Conservation (phyloP, 2,329 filamentous ascomycete species). For the Aureobasidium sp. region DNA sequence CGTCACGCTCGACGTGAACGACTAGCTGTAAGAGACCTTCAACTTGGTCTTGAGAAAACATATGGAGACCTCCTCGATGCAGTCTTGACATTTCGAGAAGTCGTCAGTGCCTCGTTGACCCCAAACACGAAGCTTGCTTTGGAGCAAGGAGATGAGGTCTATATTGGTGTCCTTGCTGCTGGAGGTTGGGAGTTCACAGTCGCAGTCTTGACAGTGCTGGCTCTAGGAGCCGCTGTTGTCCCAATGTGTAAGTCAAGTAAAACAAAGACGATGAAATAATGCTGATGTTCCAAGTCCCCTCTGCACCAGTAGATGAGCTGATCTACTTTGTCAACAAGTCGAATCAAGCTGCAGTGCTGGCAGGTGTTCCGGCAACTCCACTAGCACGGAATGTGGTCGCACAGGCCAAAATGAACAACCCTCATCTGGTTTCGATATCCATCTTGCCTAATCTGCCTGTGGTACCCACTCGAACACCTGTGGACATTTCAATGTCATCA, state of each 20-base stretch:
- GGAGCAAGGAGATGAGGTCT: constrained; percentile 33
- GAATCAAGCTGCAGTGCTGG: constrained; percentile 32
- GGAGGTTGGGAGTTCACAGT: constrained; percentile 44
- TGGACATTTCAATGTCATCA: constrained; percentile 36
- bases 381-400: constrained; percentile 21
- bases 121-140: constrained; percentile 22
- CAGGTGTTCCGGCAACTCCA: constrained; percentile 26
- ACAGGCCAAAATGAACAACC: constrained; percentile 25
- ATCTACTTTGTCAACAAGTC: constrained; percentile 40
- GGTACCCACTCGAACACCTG: constrained; percentile 27
- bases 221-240: constrained; percentile 41
- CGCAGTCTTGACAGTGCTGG: constrained; percentile 42
- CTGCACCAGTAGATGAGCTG: constrained; percentile 37
- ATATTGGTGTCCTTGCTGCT: constrained; percentile 39
- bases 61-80: constrained; percentile 40
- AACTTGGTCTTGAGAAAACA: constrained; percentile 30
- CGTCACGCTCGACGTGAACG: constrained; percentile 31
- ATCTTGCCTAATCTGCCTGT: background rate
- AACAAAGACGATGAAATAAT: background rate
- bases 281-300: constrained; percentile 23
- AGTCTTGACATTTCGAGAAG: constrained; percentile 37
- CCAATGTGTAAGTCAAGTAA: constrained; percentile 29
- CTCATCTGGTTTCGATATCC: background rate
- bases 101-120: constrained; percentile 27
- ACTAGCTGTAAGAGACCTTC: constrained; percentile 35